phyloP scores from a whole-genome alignment of 139 green algal genomes.

The Micractinium sp. region DNA sequence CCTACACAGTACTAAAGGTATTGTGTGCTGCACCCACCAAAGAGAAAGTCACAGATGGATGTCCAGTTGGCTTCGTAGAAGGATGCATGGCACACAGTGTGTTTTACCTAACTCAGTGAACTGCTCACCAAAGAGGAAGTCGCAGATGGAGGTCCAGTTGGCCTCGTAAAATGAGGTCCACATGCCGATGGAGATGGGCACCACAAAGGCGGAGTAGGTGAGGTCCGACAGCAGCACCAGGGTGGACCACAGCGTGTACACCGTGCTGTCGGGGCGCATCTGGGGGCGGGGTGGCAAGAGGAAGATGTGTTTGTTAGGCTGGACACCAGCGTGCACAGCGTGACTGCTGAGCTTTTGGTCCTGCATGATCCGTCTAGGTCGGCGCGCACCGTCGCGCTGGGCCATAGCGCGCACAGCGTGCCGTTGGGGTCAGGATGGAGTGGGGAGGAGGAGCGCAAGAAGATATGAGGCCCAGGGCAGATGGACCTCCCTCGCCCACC shows the following conservation, averaged over 20 bases:
- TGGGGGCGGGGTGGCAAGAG: not conserved
- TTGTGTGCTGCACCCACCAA: constrained; percentile 11
- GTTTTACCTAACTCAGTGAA: no score
- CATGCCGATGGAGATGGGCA: constrained; percentile 43
- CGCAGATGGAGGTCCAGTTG: constrained; percentile 30
- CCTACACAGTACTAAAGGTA: no score
- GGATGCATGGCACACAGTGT: no score
- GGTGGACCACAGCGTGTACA: constrained; percentile 11
- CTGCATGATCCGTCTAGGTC: no score
- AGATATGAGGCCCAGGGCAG: no score
- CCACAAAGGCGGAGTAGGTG: constrained; percentile 51
- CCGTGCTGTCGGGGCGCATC: constrained; percentile 17
- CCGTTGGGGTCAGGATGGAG: no score
- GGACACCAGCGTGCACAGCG: not conserved
- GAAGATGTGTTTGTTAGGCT: not conserved
- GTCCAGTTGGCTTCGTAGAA: constrained; percentile 39
- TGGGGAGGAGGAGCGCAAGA: no score
- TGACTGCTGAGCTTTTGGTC: no score
- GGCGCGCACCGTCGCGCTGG: no score
- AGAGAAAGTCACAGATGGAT: constrained; percentile 1
- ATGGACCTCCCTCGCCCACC: no score
- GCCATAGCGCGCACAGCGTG: no score
- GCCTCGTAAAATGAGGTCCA: constrained; percentile 13
- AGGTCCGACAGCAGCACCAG: constrained; percentile 42
- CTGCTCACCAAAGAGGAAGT: constrained; percentile 25